These are phyloP conservation scores for Lathyrus sativus DNA, from an alignment of 306 rosid genomes.

Conservation along the genomic window DNA sequence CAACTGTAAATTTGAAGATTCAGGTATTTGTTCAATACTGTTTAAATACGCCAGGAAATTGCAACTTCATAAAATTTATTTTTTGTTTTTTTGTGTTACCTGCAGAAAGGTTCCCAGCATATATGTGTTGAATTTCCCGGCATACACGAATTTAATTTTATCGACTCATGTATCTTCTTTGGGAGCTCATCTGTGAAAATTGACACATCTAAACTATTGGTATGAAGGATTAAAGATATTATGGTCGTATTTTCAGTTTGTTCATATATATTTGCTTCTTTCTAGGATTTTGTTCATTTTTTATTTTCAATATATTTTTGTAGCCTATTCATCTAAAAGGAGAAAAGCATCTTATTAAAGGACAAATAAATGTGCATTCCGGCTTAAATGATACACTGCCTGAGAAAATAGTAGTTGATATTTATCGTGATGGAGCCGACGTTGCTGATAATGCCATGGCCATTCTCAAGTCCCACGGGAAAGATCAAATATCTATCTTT, in stretches of 20 bases:
- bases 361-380: conserved; percentile 65
- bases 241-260: conserved; percentile 8
- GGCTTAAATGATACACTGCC: conserved; percentile 63
- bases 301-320: conserved; percentile 27
- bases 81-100: conserved; percentile 38
- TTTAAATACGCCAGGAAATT: conserved; percentile 26
- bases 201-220: conserved; percentile 69
- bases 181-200: conserved; percentile 80
- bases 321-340: conserved; percentile 86
- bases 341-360: conserved; percentile 83
- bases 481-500: conserved; percentile 56
- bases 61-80: conserved; percentile 34
- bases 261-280: conserved; percentile 15
- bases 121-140: conserved; percentile 85
- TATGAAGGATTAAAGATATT: conserved; percentile 39
- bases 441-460: conserved; percentile 53
- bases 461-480: conserved; percentile 49
- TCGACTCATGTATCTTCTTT: conserved; percentile 83
- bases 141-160: conserved; percentile 76
- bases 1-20: conserved; percentile 64
- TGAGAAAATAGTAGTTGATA: conserved; percentile 64
- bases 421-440: conserved; percentile 53
- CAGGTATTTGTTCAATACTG: conserved; percentile 52
- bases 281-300: conserved; percentile 20
- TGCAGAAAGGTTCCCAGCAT: conserved; percentile 94